Conservation (phyloP, 2,329 filamentous ascomycete species). For the Ceratocystis lukuohia region DNA sequence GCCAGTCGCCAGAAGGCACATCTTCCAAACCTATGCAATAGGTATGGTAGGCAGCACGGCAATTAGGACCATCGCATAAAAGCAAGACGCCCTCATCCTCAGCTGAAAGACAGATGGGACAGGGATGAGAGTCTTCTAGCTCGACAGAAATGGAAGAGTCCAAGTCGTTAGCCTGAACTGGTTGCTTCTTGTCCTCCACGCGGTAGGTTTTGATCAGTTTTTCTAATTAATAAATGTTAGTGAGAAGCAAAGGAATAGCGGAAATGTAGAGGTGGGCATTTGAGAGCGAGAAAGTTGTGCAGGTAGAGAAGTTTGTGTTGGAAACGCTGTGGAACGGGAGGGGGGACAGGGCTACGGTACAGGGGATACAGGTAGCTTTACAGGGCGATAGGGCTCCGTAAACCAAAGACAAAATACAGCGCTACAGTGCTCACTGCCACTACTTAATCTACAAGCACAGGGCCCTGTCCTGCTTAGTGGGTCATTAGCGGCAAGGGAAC, state of each 20-base stretch:
- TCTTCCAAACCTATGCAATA: slow-evolving; percentile 75
- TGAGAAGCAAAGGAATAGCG: background rate
- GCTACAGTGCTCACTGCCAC: too few species aligned
- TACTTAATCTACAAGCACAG: background rate
- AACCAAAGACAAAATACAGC: background rate
- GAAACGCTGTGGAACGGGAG: background rate
- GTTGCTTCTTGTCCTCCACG: slow-evolving; percentile 73
- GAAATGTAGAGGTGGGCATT: background rate
- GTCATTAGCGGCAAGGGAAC: slow-evolving; percentile 21
- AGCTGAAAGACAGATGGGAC: slow-evolving; percentile 67
- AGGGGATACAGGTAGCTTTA: background rate
- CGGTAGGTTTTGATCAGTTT: slow-evolving; percentile 43
- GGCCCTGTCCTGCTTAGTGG: background rate
- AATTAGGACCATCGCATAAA: slow-evolving; percentile 62
- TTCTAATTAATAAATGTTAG: slow-evolving; percentile 30
- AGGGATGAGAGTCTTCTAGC: slow-evolving; percentile 57
- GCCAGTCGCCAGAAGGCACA: slow-evolving; percentile 71
- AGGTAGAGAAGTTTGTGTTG: background rate
- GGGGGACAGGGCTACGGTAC: too few species aligned
- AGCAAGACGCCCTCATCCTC: slow-evolving; percentile 77
- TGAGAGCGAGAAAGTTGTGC: background rate
- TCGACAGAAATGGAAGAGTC: slow-evolving; percentile 78
- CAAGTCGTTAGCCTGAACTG: slow-evolving; percentile 20
- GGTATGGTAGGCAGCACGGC: slow-evolving; percentile 79
- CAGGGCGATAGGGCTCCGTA: background rate